These are phyloP conservation scores for Oryza meyeriana DNA, from an alignment of 176 grass and related monocot species.

Conservation along the genomic window DNA sequence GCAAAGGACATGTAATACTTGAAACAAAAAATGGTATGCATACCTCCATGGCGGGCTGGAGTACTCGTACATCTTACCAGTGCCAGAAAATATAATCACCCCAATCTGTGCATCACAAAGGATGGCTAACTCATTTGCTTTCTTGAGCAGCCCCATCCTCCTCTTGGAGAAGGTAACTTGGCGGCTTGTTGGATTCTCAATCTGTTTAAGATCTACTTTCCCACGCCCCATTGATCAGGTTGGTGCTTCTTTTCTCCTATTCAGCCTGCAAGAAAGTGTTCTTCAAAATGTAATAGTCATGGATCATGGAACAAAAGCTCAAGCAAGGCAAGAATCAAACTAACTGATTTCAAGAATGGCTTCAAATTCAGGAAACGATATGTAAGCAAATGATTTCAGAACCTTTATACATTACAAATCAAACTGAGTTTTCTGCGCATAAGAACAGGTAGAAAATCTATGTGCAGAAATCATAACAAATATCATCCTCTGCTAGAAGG, in stretches of 20 bases:
- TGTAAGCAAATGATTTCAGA: not conserved
- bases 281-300: not conserved
- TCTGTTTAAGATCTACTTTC: constrained; percentile 82
- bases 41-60: constrained; percentile 68
- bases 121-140: constrained; percentile 69
- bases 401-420: no score
- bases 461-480: no score
- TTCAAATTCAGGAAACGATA: constrained; percentile 7
- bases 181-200: constrained; percentile 67
- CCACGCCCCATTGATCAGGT: constrained; percentile 61
- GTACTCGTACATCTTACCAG: constrained; percentile 76
- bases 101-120: constrained; percentile 78
- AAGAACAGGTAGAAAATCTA: no score
- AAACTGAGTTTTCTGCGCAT: no score
- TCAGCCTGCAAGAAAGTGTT: constrained; percentile 8
- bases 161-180: constrained; percentile 92
- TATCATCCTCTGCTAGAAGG: no score
- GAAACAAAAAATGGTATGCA: constrained; percentile 11
- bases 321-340: not conserved
- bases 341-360: constrained; percentile 20
- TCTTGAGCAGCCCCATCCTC: constrained; percentile 71
- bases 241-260: constrained; percentile 13
- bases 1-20: constrained; percentile 7
- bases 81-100: constrained; percentile 68
- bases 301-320: constrained; percentile 15